Evolutionary conservation across 306 rosid genomes (phyloP).

Genomic region (Herpetospermum pedunculosum): DNA sequence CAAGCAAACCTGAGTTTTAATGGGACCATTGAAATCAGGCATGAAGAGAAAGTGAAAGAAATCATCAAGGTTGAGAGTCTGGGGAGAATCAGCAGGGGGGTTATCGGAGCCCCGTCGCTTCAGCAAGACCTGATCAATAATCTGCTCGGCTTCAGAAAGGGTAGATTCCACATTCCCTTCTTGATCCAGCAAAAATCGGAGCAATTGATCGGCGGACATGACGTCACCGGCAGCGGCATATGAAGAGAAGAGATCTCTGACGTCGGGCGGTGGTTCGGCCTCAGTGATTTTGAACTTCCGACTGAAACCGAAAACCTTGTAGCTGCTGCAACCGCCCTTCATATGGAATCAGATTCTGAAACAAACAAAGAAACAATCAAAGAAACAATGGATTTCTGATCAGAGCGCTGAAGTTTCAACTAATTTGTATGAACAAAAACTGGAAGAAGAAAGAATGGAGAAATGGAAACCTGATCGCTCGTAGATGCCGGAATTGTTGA

Average conservation of each 20-base stretch:
- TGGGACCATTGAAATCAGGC: constrained; percentile 45
- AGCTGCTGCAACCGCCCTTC: constrained; percentile 17
- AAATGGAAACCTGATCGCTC: background rate
- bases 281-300: constrained; percentile 52
- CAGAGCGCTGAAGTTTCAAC: too few relatives aligned
- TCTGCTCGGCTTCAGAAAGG: constrained; percentile 20
- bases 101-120: constrained; percentile 16
- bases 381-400: too few relatives aligned
- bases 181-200: constrained; percentile 31
- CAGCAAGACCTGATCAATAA: constrained; percentile 20
- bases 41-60: constrained; percentile 45
- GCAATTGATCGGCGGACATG: constrained; percentile 49
- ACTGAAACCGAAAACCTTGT: constrained; percentile 56
- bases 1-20: constrained; percentile 35
- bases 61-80: constrained; percentile 34
- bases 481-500: background rate
- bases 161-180: constrained; percentile 37
- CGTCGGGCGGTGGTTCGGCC: constrained; percentile 54
- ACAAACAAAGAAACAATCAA: too few relatives aligned
- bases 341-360: background rate
- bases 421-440: too few relatives aligned
- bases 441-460: background rate
- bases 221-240: constrained; percentile 23
- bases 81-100: background rate
- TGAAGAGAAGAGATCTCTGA: constrained; percentile 29